A percentile compares a stretch with the other conserved stretches of the same genome.
Conservation (phyloP, 257 asterid species). For the Ocimum tenuiflorum region DNA sequence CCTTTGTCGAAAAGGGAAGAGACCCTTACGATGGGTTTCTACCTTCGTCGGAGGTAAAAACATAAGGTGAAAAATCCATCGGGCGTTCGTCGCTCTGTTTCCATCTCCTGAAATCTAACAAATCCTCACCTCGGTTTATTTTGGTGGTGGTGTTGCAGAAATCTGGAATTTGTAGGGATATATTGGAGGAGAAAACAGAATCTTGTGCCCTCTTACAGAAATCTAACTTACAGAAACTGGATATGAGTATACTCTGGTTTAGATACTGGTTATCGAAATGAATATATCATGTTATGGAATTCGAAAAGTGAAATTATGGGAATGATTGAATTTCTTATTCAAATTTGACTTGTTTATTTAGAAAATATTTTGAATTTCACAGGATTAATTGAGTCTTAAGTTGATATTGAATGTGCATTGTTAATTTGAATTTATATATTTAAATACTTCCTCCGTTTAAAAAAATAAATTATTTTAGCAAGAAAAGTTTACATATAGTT, state of each 20-base stretch:
- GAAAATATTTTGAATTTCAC: no score
- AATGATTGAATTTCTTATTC: no score
- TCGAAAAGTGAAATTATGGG: background rate
- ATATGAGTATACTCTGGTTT: background rate
- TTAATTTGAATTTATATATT: no score
- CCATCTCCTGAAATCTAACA: background rate
- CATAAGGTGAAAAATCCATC: background rate
- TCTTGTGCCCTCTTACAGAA: background rate
- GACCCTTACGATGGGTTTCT: background rate
- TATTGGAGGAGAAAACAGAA: background rate
- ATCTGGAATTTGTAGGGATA: constrained; percentile 13
- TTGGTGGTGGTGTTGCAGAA: background rate
- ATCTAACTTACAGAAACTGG: constrained; percentile 11
- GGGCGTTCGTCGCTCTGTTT: background rate
- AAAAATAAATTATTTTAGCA: no score
- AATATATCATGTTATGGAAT: constrained; percentile 4
- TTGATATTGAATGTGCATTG: no score
- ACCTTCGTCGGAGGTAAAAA: constrained; percentile 8
- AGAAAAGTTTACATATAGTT: no score
- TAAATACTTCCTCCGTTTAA: no score
- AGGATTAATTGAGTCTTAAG: no score
- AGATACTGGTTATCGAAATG: constrained; percentile 1
- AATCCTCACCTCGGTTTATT: background rate
- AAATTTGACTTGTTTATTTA: no score
- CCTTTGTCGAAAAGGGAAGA: background rate